These are phyloP conservation scores for Eutrema japonicum DNA, from an alignment of 345 rosid genomes.

Conservation along the genomic window DNA sequence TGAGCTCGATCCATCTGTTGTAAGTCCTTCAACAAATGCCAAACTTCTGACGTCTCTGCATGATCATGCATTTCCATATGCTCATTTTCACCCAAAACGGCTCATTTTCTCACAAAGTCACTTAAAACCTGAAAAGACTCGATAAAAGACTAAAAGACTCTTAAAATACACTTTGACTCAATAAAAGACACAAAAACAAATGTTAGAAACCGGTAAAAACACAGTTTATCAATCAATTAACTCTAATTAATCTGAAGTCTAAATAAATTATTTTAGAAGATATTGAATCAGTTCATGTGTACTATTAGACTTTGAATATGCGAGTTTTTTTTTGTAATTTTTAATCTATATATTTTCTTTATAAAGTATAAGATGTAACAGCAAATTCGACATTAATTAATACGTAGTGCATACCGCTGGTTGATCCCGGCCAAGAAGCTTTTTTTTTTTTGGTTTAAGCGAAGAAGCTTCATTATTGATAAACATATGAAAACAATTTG, in stretches of 20 bases:
- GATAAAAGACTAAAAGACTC: too few relatives aligned
- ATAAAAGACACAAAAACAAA: too few relatives aligned
- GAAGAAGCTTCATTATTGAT: slow-evolving; percentile 25
- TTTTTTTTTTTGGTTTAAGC: background rate
- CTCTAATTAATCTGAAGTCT: background rate
- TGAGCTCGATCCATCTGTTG: too few relatives aligned
- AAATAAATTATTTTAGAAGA: background rate
- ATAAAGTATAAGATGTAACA: background rate
- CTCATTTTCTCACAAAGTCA: too few relatives aligned
- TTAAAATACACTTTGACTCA: too few relatives aligned
- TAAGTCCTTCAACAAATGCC: too few relatives aligned
- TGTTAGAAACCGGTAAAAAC: too few relatives aligned
- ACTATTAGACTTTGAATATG: background rate
- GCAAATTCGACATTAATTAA: background rate
- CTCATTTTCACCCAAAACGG: too few relatives aligned
- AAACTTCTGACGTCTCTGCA: too few relatives aligned
- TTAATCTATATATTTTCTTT: background rate
- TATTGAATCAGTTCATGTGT: background rate
- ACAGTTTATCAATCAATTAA: too few relatives aligned
- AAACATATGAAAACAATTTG: background rate
- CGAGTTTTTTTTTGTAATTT: background rate
- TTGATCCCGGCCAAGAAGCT: background rate
- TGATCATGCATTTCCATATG: too few relatives aligned
- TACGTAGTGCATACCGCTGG: slow-evolving; percentile 29
- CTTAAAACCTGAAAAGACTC: too few relatives aligned